phyloP scores from a whole-genome alignment of 2,329 filamentous ascomycete species.

The Ustulina deusta region DNA sequence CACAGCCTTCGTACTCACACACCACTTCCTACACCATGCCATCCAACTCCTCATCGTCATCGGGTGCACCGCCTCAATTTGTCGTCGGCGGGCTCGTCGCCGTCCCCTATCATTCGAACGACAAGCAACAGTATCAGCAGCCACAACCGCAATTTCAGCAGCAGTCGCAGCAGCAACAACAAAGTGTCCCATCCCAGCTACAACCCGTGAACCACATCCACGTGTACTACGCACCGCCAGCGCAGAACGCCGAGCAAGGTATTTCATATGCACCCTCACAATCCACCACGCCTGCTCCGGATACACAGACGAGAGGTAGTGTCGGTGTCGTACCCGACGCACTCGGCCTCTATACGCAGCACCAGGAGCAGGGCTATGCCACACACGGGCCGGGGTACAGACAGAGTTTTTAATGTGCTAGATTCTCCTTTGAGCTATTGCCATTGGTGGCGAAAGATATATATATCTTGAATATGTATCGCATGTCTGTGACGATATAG shows the following conservation, averaged over 20 bases:
- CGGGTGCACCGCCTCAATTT: conserved; percentile 7
- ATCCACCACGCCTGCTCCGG: background rate
- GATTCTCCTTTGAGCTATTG: background rate
- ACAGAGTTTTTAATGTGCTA: conserved; percentile 33
- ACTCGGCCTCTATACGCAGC: conserved; percentile 23
- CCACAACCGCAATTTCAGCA: conserved; percentile 23
- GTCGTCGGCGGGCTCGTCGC: conserved; percentile 24
- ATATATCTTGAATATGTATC: background rate
- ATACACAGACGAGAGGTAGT: background rate
- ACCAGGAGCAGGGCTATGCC: background rate
- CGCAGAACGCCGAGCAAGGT: background rate
- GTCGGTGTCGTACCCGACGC: conserved; percentile 11
- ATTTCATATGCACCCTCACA: conserved; percentile 4
- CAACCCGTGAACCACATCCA: conserved; percentile 40
- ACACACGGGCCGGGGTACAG: conserved; percentile 35
- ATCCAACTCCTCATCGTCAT: conserved; percentile 37
- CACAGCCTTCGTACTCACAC: conserved; percentile 27
- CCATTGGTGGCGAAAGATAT: background rate
- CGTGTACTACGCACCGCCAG: conserved; percentile 36
- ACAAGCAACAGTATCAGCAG: conserved; percentile 20
- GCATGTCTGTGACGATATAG: no score
- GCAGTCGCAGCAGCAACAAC: conserved; percentile 23
- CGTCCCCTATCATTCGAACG: conserved; percentile 12
- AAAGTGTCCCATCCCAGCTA: conserved; percentile 9
- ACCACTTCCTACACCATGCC: conserved; percentile 14